These are phyloP conservation scores for Paxillus involutus DNA, from an alignment of 768 basidiomycete genomes.

Conservation along the genomic window DNA sequence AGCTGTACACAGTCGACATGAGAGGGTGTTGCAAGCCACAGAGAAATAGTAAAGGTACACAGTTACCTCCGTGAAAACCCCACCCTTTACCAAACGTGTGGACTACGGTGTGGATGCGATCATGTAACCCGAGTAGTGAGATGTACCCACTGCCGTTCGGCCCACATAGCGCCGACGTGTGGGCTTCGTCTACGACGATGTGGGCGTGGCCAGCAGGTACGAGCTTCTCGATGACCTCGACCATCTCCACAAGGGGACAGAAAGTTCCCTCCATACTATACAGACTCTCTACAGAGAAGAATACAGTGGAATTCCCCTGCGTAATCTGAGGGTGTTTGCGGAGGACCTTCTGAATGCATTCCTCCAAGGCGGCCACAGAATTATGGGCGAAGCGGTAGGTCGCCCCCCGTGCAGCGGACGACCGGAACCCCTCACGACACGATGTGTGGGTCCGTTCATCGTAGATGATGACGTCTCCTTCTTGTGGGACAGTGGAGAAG, in stretches of 20 bases:
- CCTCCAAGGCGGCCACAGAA: conserved; percentile 33
- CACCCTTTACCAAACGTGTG: conserved; percentile 54
- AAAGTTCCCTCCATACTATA: conserved; percentile 67
- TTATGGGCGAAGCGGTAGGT: conserved; percentile 47
- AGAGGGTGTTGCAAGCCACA: too few species aligned
- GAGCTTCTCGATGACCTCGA: conserved; percentile 35
- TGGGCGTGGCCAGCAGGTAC: conserved; percentile 39
- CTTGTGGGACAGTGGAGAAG: conserved; percentile 44
- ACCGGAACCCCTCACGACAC: conserved; percentile 49
- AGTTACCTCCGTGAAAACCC: conserved; percentile 20
- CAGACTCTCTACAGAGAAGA: conserved; percentile 53
- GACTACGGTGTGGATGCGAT: conserved; percentile 44
- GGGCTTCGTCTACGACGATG: conserved; percentile 58
- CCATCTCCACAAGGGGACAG: conserved; percentile 43
- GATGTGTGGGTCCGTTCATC: conserved; percentile 57
- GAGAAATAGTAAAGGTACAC: too few species aligned
- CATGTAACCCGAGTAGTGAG: conserved; percentile 40
- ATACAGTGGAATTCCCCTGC: conserved; percentile 35
- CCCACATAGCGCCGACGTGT: conserved; percentile 56
- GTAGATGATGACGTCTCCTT: conserved; percentile 47
- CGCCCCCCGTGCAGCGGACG: conserved; percentile 24
- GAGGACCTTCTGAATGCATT: conserved; percentile 26
- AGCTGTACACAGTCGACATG: too few species aligned
- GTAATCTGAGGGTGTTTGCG: conserved; percentile 20
- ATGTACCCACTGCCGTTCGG: conserved; percentile 43